Base-by-base conservation (phyloP, 2,329 filamentous ascomycete genomes). In the Harringtonia aguacate region DNA sequence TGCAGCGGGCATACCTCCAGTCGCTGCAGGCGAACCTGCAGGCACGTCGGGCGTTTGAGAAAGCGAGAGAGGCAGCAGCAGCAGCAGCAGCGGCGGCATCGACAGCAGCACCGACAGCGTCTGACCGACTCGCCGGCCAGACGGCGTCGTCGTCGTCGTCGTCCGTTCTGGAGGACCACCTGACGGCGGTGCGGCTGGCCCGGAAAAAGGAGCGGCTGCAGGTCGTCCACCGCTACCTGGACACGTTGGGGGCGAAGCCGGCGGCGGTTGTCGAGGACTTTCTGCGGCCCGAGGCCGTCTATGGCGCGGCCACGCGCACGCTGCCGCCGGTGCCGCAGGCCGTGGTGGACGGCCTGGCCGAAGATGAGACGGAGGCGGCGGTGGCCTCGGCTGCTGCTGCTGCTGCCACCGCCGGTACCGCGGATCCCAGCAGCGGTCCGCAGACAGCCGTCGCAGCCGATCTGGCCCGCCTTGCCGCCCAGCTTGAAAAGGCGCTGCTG, bases 401-500 rank as follows among this genome's bases (percentile, higher is more conserved):
- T 14, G 28, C 24, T 4, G 33, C 31, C 9, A 15, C 29, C 4
- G 21, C 20, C 14, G 35, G 17, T 13, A 8, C 3, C 20, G 4
- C 14, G n/a, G 37, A 18, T 39, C 48, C 17, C 17, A n/a, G n/a
- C n/a, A n/a, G n/a, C n/a, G n/a, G n/a, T n/a, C n/a, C n/a, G n/a
- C n/a, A n/a, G 21, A 10, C 31, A 36, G 59, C 56, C 7, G 51
- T 60, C 6, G 61, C 63, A 14, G 56, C 60, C 2, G 68, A 72
- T 31, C 54, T 80, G 1, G 62, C 66, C 39, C 63, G 60, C 1
- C 65, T 76, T 5, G 60, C 75, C 34, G 64, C 67, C 27, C 65
- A 68, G 24, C 58, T 83, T 7, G 75, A 81, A 50, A 79, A 74
- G 54, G 70, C 71, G 0, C 70, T 78, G 4, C 57, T 83, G 28